Evolutionary conservation across 192 early-diverging fungal species (phyloP).

Genomic region (Backusella westeae): DNA sequence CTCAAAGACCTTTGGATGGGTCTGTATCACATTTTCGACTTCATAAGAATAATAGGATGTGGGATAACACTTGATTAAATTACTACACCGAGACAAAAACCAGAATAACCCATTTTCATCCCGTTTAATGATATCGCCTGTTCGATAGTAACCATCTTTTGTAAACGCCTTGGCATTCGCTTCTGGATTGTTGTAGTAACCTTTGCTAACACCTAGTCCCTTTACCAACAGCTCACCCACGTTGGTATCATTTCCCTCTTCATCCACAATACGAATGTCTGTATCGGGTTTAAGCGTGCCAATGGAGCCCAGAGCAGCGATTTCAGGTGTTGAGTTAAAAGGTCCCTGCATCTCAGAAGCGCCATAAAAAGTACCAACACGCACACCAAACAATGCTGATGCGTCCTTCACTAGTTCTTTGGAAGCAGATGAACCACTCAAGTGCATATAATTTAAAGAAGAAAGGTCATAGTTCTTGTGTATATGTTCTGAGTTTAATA

Average conservation of each 20-base stretch:
- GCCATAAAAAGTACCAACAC: neutral
- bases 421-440: neutral
- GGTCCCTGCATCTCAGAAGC: rapidly evolving
- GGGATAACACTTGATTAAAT: slow-evolving; percentile 81
- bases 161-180: slow-evolving; percentile 64
- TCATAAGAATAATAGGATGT: slow-evolving; percentile 75
- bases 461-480: neutral
- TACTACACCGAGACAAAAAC: slow-evolving; percentile 82
- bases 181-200: slow-evolving; percentile 68
- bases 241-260: slow-evolving; percentile 28
- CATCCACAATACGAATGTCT: slow-evolving; percentile 42
- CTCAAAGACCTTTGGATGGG: slow-evolving; percentile 64
- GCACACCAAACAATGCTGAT: neutral
- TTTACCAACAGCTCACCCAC: slow-evolving; percentile 70
- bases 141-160: slow-evolving; percentile 70
- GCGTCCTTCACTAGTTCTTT: neutral
- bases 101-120: slow-evolving; percentile 74
- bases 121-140: slow-evolving; percentile 77
- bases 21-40: slow-evolving; percentile 67
- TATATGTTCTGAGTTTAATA: neutral
- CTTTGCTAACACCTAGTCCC: slow-evolving; percentile 69
- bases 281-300: slow-evolving; percentile 30
- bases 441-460: neutral
- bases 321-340: neutral
- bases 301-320: slow-evolving; percentile 19